These are phyloP conservation scores for Urostyla sp. DNA, from an alignment of 73 alveolate species.

Conservation along the genomic window DNA sequence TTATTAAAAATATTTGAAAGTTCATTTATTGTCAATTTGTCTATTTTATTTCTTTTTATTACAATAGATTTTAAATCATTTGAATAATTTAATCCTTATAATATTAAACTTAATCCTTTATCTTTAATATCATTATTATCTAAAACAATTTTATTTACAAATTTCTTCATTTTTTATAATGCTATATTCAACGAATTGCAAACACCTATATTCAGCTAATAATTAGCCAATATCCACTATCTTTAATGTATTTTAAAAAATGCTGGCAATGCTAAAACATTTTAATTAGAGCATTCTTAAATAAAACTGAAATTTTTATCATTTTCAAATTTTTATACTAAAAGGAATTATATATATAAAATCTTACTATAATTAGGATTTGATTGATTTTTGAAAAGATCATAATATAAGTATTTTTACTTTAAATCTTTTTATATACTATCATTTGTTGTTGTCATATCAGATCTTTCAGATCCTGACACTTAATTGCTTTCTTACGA, in stretches of 20 bases:
- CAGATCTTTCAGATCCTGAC: too few species aligned
- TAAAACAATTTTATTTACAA: background rate
- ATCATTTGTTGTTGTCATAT: too few species aligned
- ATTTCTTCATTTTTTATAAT: background rate
- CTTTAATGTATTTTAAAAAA: background rate
- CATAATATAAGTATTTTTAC: background rate
- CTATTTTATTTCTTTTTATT: slow-evolving; percentile 13
- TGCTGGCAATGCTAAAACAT: slow-evolving; percentile 40
- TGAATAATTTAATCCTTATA: background rate
- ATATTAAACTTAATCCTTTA: background rate
- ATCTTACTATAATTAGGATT: background rate
- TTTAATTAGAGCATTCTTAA: slow-evolving; percentile 12
- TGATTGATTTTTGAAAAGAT: slow-evolving; percentile 7
- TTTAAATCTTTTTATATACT: slow-evolving; percentile 37
- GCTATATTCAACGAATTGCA: slow-evolving; percentile 7
- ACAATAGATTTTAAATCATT: slow-evolving; percentile 13
- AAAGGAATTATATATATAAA: background rate
- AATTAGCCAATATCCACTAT: background rate
- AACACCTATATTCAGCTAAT: slow-evolving; percentile 23
- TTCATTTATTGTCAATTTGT: background rate
- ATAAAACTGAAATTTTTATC: slow-evolving; percentile 27
- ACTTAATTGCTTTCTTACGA: too few species aligned
- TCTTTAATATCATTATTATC: slow-evolving; percentile 18
- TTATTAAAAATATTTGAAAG: background rate
- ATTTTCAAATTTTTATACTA: slow-evolving; percentile 7